Evolutionary conservation across 345 rosid genomes (phyloP).

Genomic region (Salix dunnii): DNA sequence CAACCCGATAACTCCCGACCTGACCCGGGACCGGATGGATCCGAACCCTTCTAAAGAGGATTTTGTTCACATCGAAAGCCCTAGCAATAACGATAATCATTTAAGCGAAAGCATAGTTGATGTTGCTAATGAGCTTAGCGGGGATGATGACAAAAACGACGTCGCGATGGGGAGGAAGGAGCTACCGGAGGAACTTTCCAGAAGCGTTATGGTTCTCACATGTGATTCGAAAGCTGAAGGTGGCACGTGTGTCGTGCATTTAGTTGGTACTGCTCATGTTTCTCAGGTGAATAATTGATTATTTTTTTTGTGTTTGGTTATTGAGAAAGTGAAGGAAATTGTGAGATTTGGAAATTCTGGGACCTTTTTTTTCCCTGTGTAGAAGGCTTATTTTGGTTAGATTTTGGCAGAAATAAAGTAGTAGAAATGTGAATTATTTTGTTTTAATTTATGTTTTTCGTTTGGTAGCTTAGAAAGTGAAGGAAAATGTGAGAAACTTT

Average conservation of each 20-base stretch:
- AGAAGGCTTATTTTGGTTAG: background rate
- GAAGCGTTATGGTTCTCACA: conserved; percentile 58
- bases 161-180: conserved; percentile 8
- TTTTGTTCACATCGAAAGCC: conserved; percentile 73
- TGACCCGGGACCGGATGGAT: conserved; percentile 37
- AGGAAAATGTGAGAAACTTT: background rate
- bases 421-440: background rate
- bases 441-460: background rate
- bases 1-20: conserved; percentile 4
- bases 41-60: conserved; percentile 44
- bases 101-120: conserved; percentile 75
- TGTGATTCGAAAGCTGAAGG: conserved; percentile 72
- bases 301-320: background rate
- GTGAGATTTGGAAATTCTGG: background rate
- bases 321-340: background rate
- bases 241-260: conserved; percentile 75
- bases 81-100: conserved; percentile 38
- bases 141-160: conserved; percentile 8
- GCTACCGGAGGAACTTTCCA: conserved; percentile 68
- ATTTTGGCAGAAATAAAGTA: background rate
- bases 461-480: background rate
- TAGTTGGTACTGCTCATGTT: conserved; percentile 93
- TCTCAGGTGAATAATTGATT: conserved; percentile 55
- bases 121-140: conserved; percentile 45
- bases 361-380: background rate